Base-by-base conservation (phyloP, 371 early-diverging fungal species). In the Dentiscutata heterogama region DNA sequence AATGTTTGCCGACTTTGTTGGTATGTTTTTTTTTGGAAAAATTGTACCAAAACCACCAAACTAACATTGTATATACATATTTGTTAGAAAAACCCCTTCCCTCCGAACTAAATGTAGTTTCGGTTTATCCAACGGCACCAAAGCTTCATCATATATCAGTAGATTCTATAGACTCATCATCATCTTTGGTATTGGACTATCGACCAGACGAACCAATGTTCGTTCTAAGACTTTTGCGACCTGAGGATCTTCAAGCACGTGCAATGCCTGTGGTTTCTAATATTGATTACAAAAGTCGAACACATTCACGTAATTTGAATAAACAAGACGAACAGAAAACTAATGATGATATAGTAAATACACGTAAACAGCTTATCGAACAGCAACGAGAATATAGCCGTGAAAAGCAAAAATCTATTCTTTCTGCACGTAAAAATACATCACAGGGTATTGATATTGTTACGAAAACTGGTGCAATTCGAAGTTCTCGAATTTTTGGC, bases 401-500 rank as follows among this genome's bases (percentile, higher is more conserved):
- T 22, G 39, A 63, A 27, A 64, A 61, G 22, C 78, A 78, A 64
- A 53, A 20, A 46, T 65, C 65, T 13, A 78, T 78, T 64, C 42
- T 78, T 31, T 50, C 65, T 22, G 63, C 78, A 29, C 64, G 64
- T 50, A 86, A 85, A 83, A 87, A 87, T 70, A 54, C 77, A 20
- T 82, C 83, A 1, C 83, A 84, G 50, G 87, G 87, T 13, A 83
- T 83, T 68, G 87, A 87, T 53, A 84, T 87, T 68, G 67, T 83
- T 3, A 79, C 86, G 29, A 82, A 84, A 51, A 83, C 78, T 76
- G 87, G 87, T 20, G 84, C 85, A 61, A 83, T 87, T 65, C 73
- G 87, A 13, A 85, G 85, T 13, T 87, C 87, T 39, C 79, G 87
- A 0, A 67, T 86, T 78, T 84, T 87, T 82, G 81, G 82, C 50